A percentile compares a stretch with the other conserved stretches of the same genome.
Conservation (phyloP, 257 asterid species). For the Solanum phureja region DNA sequence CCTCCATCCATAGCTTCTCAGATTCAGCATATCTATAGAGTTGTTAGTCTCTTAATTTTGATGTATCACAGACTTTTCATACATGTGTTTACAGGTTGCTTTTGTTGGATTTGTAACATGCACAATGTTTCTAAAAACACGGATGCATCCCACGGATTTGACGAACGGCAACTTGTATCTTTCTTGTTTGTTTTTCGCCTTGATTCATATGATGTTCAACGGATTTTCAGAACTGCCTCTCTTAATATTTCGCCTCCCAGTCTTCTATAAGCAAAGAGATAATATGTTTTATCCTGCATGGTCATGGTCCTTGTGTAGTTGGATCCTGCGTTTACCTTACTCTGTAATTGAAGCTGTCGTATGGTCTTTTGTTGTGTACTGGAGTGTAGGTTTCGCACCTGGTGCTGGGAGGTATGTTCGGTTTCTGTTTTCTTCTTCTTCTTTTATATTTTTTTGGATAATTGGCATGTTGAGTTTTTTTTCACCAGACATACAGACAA, state of each 20-base stretch:
- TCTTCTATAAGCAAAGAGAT: slow-evolving; percentile 86
- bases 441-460: not conserved
- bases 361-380: slow-evolving; percentile 75
- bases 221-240: slow-evolving; percentile 84
- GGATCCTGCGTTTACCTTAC: slow-evolving; percentile 74
- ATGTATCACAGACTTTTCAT: not conserved
- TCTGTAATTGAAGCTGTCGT: slow-evolving; percentile 66
- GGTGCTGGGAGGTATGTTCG: slow-evolving; percentile 55
- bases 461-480: not conserved
- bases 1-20: not conserved
- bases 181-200: slow-evolving; percentile 58
- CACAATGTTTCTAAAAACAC: slow-evolving; percentile 68
- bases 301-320: slow-evolving; percentile 77
- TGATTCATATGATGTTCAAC: slow-evolving; percentile 91
- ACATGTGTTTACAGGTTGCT: slow-evolving; percentile 54
- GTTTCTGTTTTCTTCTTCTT: not conserved
- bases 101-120: slow-evolving; percentile 71
- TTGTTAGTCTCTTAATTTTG: not conserved
- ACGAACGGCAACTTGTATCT: slow-evolving; percentile 56
- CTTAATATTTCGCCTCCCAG: slow-evolving; percentile 82
- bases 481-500: not conserved
- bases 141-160: slow-evolving; percentile 61
- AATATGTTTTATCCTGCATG: slow-evolving; percentile 86
- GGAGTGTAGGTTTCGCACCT: slow-evolving; percentile 71
- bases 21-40: not conserved